Conservation (phyloP, 441 rosid genomes). For the Croton laevigatus region DNA sequence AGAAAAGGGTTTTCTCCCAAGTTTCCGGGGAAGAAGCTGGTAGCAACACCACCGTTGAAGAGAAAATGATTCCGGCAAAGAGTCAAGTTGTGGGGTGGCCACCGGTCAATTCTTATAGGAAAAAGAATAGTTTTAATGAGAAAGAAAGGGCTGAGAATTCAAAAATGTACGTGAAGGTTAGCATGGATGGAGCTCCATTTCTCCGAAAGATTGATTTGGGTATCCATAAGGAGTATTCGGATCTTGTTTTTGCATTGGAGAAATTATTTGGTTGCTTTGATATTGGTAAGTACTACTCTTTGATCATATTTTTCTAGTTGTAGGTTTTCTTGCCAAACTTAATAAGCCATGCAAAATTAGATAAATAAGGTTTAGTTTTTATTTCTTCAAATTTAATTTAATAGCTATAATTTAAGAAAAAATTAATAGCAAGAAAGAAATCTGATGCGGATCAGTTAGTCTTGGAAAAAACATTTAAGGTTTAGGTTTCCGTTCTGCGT, state of each 20-base stretch:
- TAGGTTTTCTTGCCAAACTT: not conserved
- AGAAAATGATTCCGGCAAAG: slow-evolving; percentile 38
- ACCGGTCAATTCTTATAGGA: slow-evolving; percentile 78
- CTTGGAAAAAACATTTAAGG: too few species aligned
- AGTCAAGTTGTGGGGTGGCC: slow-evolving; percentile 93
- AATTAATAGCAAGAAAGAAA: not conserved
- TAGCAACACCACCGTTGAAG: slow-evolving; percentile 21
- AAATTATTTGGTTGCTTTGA: slow-evolving; percentile 57
- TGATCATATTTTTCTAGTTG: not conserved
- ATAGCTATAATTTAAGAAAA: not conserved
- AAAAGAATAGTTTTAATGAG: slow-evolving; percentile 51
- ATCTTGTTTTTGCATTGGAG: slow-evolving; percentile 57
- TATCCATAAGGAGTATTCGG: slow-evolving; percentile 44
- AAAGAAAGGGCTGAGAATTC: slow-evolving; percentile 29
- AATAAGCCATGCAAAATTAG: slow-evolving; percentile 10
- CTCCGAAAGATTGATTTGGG: slow-evolving; percentile 80
- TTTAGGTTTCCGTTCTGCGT: too few species aligned
- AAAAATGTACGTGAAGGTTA: slow-evolving; percentile 76
- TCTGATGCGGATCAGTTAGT: too few species aligned
- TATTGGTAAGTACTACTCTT: slow-evolving; percentile 40
- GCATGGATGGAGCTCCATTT: slow-evolving; percentile 93
- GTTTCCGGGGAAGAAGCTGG: slow-evolving; percentile 28
- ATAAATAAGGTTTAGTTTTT: too few species aligned
- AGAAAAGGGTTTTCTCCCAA: slow-evolving; percentile 78
- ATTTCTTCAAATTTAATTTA: too few species aligned